These are phyloP conservation scores for Heracleum sosnowskyi DNA, from an alignment of 129 eudicot genomes.

Conservation along the genomic window DNA sequence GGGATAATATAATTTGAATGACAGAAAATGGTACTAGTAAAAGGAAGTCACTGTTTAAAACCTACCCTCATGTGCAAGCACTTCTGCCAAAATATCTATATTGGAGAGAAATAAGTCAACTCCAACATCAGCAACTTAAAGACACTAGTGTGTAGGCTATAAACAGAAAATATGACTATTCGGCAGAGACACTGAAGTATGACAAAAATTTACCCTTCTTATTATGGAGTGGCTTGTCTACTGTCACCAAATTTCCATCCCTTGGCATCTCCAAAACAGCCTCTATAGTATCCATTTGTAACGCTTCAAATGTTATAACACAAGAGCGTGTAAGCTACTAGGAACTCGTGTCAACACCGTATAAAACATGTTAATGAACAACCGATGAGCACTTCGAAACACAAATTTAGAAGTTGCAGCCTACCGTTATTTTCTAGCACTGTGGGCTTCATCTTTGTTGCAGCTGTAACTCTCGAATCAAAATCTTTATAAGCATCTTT, in stretches of 20 bases:
- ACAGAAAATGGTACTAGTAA: too few species aligned
- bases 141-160: not conserved
- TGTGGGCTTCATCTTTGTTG: not conserved
- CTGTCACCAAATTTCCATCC: not conserved
- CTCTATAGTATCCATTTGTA: not conserved
- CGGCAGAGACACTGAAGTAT: not conserved
- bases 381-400: not conserved
- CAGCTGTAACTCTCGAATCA: slow-evolving; percentile 9
- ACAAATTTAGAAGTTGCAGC: not conserved
- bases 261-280: not conserved
- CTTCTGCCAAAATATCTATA: not conserved
- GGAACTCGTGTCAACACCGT: not conserved
- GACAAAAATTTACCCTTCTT: not conserved
- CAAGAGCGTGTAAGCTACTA: too few species aligned
- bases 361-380: not conserved
- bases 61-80: not conserved
- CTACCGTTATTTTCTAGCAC: slow-evolving; percentile 19
- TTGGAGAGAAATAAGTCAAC: not conserved
- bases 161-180: not conserved
- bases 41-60: too few species aligned
- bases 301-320: not conserved
- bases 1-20: too few species aligned
- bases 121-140: not conserved
- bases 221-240: not conserved
- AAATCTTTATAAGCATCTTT: not conserved